Conservation (phyloP, 805 yeast species). For the Brettanomyces sp. region DNA sequence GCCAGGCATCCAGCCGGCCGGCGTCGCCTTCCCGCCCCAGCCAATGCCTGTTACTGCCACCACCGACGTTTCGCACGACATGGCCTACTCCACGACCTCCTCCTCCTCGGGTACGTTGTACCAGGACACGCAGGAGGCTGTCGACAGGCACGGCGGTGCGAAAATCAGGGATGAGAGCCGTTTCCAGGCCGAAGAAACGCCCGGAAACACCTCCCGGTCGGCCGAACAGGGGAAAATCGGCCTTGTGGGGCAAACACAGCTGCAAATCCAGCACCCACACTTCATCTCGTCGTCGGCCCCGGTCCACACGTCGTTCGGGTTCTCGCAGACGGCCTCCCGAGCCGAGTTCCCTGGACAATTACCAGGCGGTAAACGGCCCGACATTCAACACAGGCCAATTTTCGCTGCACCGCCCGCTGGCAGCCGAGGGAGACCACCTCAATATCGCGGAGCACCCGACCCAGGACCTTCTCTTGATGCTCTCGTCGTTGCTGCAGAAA, state of each 20-base stretch:
- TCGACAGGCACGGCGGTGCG: not conserved
- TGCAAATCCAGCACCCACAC: constrained; percentile 7
- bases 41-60: constrained; percentile 44
- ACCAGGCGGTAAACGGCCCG: not conserved
- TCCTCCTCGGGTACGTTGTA: constrained; percentile 23
- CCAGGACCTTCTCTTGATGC: constrained; percentile 71
- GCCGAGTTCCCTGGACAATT: not conserved
- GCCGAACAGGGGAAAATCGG: not conserved
- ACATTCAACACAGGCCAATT: constrained; percentile 1
- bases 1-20: constrained; percentile 12
- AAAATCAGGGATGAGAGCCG: not conserved
- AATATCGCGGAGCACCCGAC: constrained; percentile 81
- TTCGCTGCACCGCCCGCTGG: constrained; percentile 1
- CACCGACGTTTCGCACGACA: constrained; percentile 42
- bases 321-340: constrained; percentile 5
- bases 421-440: constrained; percentile 34
- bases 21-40: constrained; percentile 24
- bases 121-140: constrained; percentile 24
- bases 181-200: not conserved
- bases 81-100: constrained; percentile 30
- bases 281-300: constrained; percentile 13
- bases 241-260: not conserved
- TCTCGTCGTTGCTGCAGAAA: constrained; percentile 74
- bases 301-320: constrained; percentile 4
- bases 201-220: not conserved